Conservation (phyloP, 306 rosid species). For the Datisca glomerata region DNA sequence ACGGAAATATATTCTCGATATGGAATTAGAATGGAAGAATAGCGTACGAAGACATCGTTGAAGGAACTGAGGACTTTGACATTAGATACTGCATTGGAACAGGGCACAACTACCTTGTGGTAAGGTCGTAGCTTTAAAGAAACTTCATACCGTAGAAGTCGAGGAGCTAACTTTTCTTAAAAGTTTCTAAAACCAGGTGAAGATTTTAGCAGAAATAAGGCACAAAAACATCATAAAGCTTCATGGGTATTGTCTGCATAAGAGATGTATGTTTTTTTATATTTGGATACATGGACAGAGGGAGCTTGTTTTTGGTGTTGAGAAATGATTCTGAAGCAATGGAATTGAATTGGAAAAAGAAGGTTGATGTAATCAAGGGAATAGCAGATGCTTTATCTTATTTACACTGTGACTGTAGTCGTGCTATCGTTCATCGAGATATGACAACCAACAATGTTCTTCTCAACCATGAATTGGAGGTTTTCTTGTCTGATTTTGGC, state of each 20-base stretch:
- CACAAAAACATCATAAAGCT: slow-evolving; percentile 22
- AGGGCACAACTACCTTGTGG: slow-evolving; percentile 20
- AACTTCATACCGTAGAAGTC: slow-evolving; percentile 12
- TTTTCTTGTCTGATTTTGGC: slow-evolving; percentile 19
- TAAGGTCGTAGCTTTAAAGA: slow-evolving; percentile 19
- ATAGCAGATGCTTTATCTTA: slow-evolving; percentile 19
- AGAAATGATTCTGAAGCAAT: slow-evolving; percentile 12
- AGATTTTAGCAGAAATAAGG: slow-evolving; percentile 10
- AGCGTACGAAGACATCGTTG: slow-evolving; percentile 14
- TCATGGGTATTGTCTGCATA: slow-evolving; percentile 18
- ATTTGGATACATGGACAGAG: slow-evolving; percentile 20
- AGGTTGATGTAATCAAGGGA: slow-evolving; percentile 4
- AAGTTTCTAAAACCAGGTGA: slow-evolving; percentile 15
- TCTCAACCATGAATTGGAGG: slow-evolving; percentile 11
- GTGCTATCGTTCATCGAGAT: slow-evolving; percentile 16
- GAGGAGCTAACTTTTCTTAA: slow-evolving; percentile 5
- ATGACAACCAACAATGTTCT: slow-evolving; percentile 15
- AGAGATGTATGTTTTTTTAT: slow-evolving; percentile 19
- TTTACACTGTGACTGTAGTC: slow-evolving; percentile 19
- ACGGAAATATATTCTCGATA: slow-evolving; percentile 18
- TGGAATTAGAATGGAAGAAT: slow-evolving; percentile 22
- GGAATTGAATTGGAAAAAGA: slow-evolving; percentile 13
- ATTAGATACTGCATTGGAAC: slow-evolving; percentile 14
- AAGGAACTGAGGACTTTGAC: slow-evolving; percentile 21
- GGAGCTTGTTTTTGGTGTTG: slow-evolving; percentile 16